These are phyloP conservation scores for Hydrangea macrophylla DNA, from an alignment of 148 eudicot genomes.

Conservation along the genomic window DNA sequence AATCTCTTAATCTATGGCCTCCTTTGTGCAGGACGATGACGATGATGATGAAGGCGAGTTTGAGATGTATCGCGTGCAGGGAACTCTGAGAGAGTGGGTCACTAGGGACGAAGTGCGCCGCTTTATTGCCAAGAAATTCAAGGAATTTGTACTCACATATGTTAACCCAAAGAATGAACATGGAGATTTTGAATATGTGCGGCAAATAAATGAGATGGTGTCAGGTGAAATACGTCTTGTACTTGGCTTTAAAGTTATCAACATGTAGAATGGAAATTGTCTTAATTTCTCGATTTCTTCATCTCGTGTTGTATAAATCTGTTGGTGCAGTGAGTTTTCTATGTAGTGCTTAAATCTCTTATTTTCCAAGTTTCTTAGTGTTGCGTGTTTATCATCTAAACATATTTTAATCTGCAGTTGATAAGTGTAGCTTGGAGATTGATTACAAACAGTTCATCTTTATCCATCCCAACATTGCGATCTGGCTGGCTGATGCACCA, in stretches of 20 bases:
- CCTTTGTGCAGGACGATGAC: conserved; percentile 69
- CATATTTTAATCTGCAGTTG: conserved; percentile 46
- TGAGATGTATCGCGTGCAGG: conserved; percentile 91
- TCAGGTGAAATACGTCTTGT: conserved; percentile 40
- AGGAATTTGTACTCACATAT: conserved; percentile 74
- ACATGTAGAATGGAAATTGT: background rate
- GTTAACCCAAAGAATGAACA: conserved; percentile 60
- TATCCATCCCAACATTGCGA: conserved; percentile 87
- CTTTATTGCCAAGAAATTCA: conserved; percentile 85
- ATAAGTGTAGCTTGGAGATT: conserved; percentile 93
- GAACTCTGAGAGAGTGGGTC: conserved; percentile 97
- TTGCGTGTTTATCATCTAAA: conserved; percentile 2
- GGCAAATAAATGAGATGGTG: conserved; percentile 92
- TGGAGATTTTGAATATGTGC: conserved; percentile 61
- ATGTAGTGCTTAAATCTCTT: background rate
- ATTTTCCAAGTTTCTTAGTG: background rate
- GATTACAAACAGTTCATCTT: conserved; percentile 86
- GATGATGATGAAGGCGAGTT: conserved; percentile 76
- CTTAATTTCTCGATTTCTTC: too few relatives aligned
- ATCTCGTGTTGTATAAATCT: too few relatives aligned
- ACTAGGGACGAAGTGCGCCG: conserved; percentile 98
- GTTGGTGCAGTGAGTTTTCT: background rate
- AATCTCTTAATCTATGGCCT: background rate
- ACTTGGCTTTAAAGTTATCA: background rate
- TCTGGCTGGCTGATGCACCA: conserved; percentile 99